Evolutionary conservation across 371 early-diverging fungal species (phyloP), one percentile per base, ranked within the genome.

Genomic region (Smittium mucronatum): DNA sequence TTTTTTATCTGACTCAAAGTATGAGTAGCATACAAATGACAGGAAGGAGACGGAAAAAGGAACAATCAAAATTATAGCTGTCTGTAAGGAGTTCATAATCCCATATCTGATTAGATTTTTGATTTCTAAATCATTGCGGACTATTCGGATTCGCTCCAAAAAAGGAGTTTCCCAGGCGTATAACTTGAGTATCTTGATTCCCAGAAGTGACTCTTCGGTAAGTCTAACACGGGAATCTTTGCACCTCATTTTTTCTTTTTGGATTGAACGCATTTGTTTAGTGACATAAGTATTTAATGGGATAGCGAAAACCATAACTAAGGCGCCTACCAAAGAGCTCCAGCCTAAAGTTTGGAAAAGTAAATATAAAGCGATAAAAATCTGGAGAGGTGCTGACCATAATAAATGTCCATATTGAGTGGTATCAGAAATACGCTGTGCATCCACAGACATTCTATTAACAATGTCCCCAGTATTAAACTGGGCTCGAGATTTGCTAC

Each of bases 331-430:
- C 78, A 92, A 89, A 57, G 88, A 83, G 35, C 91, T 83, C 58
- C 85, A 84, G 0, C 96, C 93, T 78, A 97, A 84, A 0, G 89
- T 88, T 34, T 83, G 72, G 75, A 87, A 91, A 47, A 97, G 82
- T 68, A 95, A 84, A 66, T 78, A 79, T 34, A 95, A 74, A 0
- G 93, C 89, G 47, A 94, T 71, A 0, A 78, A 70, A 34, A 95
- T 93, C 75, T 94, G 93, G 69, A 93, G 83, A 29, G 94, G 92
- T 15, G 89, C 93, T 59, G 88, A 86, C 93, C 91, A 93, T 0
- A 87, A 72, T 36, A 90, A 82, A 75, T 93, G 92, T 59, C 89
- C 75, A 58, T 88, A 89, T 5, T 81, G 82, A 60, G 81, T 82
- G 29, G 88, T 72, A 64, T 85, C 88, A 75, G 82, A 80, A 28